Conservation (phyloP, 2,329 filamentous ascomycete species). For the Sporothrix curviconia region DNA sequence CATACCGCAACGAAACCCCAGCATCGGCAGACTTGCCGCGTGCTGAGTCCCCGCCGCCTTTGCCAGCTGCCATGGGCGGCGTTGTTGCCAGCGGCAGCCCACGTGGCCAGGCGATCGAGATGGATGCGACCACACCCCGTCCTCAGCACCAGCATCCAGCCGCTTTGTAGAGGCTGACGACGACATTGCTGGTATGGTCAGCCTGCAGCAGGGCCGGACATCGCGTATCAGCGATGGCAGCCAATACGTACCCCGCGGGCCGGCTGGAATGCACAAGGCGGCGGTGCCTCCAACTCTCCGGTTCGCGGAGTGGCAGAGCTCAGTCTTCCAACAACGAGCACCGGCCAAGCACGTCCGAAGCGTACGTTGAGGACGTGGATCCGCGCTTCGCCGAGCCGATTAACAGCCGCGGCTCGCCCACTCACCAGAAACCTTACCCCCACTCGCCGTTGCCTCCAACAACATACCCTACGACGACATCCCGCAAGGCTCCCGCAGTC, state of each 20-base stretch:
- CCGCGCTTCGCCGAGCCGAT: constrained; percentile 65
- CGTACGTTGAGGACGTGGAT: constrained; percentile 90
- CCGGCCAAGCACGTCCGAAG: constrained; percentile 18
- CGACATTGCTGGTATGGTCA: constrained; percentile 68
- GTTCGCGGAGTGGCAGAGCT: constrained; percentile 17
- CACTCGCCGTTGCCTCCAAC: constrained; percentile 6
- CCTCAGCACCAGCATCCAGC: constrained; percentile 41
- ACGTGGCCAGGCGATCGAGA: constrained; percentile 66
- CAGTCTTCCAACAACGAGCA: constrained; percentile 24
- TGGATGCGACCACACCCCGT: constrained; percentile 63
- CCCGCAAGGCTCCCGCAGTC: constrained; percentile 54
- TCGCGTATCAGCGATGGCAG: constrained; percentile 20
- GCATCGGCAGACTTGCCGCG: constrained; percentile 43
- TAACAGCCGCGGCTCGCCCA: constrained; percentile 22
- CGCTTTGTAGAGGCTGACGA: constrained; percentile 57
- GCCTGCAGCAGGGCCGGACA: constrained; percentile 52
- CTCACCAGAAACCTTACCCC: constrained; percentile 11
- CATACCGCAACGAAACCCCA: constrained; percentile 37
- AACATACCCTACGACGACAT: constrained; percentile 29
- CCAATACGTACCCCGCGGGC: constrained; percentile 51
- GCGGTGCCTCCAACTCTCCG: constrained; percentile 19
- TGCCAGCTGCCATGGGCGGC: constrained; percentile 37
- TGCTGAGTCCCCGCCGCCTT: constrained; percentile 58
- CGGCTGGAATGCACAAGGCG: constrained; percentile 42
- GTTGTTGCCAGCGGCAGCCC: constrained; percentile 22